Evolutionary conservation across 2,329 filamentous ascomycete species (phyloP).

Genomic region (Trichophyton benhamiae): DNA sequence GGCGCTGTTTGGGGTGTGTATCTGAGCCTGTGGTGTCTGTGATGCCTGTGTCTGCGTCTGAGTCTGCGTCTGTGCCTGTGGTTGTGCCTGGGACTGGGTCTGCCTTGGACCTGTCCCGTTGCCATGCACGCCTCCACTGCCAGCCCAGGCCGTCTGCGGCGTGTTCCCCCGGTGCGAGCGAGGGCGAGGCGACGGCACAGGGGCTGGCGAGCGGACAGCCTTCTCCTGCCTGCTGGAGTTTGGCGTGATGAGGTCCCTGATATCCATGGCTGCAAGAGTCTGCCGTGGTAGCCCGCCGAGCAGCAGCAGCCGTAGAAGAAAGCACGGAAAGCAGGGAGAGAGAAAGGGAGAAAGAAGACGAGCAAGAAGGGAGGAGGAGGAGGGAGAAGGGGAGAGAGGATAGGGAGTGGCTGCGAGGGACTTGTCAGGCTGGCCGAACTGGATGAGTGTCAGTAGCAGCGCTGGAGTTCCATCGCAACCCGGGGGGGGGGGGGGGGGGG

Average conservation of each 20-base stretch:
- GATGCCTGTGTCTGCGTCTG: no score
- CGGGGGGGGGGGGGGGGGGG: no score
- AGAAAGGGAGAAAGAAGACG: background rate
- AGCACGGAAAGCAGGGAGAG: background rate
- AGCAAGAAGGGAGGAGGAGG: no score
- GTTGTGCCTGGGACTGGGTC: background rate
- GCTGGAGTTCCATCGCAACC: background rate
- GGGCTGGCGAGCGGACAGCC: background rate
- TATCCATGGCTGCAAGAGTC: background rate
- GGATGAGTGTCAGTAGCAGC: background rate
- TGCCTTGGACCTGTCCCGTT: background rate
- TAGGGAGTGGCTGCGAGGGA: background rate
- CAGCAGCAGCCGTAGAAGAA: no score
- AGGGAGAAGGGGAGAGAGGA: background rate
- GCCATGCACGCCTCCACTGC: background rate
- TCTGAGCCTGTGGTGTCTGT: background rate
- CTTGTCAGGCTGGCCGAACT: background rate
- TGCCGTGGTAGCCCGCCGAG: background rate
- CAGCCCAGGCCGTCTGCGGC: background rate
- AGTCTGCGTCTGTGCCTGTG: no score
- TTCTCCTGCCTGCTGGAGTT: background rate
- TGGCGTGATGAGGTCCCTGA: conserved; percentile 1
- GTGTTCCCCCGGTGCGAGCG: background rate
- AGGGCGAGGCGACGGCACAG: background rate
- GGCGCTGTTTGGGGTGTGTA: background rate